A percentile compares a stretch with the other conserved stretches of the same genome.
Evolutionary conservation across 371 early-diverging fungal species (phyloP).

Genomic region (Circinella minor): DNA sequence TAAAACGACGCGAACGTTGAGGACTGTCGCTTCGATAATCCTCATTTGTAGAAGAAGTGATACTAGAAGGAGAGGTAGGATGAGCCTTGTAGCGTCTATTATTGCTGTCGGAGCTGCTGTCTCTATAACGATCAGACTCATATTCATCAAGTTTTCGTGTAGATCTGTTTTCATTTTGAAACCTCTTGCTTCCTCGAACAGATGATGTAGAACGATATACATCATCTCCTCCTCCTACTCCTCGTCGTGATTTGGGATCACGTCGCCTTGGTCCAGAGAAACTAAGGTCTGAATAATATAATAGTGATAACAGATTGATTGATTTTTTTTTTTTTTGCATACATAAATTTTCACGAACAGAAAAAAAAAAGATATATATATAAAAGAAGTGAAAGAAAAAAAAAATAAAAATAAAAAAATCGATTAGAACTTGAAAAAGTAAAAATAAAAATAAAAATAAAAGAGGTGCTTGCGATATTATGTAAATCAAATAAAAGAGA

Average conservation of each 20-base stretch:
- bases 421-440: too few relatives aligned
- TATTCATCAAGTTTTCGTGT: neutral
- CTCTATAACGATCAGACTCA: constrained; percentile 2
- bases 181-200: neutral
- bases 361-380: too few relatives aligned
- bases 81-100: neutral
- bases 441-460: too few relatives aligned
- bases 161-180: constrained; percentile 8
- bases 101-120: neutral
- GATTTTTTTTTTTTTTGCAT: too few relatives aligned
- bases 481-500: neutral
- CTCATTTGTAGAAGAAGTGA: neutral
- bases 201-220: neutral
- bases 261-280: constrained; percentile 2
- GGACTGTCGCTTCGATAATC: neutral
- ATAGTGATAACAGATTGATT: neutral
- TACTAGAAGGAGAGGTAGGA: neutral
- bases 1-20: neutral
- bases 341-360: too few relatives aligned
- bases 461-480: neutral
- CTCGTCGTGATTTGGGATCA: constrained; percentile 5
- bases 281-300: neutral
- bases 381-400: too few relatives aligned
- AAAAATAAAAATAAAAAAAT: too few relatives aligned
- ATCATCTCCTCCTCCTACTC: neutral